Conservation (phyloP, 345 rosid genomes). For the Rhizophora mangle region DNA sequence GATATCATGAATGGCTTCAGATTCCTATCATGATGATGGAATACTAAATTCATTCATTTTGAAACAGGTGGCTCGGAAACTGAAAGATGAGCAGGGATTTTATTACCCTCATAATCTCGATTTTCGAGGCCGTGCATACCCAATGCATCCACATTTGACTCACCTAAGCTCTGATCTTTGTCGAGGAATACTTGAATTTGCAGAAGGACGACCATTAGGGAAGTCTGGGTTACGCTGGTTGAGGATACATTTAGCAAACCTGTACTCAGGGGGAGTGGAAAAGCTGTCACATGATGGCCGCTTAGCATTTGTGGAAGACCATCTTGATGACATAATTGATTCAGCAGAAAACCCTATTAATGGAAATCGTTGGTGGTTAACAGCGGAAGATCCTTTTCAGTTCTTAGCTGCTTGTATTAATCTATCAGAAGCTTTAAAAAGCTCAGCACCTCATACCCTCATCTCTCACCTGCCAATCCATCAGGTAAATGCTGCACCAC, state of each 20-base stretch:
- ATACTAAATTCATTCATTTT: conserved; percentile 22
- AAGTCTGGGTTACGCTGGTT: conserved; percentile 86
- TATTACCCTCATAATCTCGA: conserved; percentile 98
- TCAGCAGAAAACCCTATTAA: conserved; percentile 86
- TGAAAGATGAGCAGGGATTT: conserved; percentile 94
- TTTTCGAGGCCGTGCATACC: conserved; percentile 97
- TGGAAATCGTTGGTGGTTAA: conserved; percentile 93
- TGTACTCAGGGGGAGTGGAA: conserved; percentile 82
- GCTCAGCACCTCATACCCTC: conserved; percentile 63
- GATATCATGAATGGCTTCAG: neutral
- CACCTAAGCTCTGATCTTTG: conserved; percentile 94
- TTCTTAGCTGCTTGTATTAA: conserved; percentile 91
- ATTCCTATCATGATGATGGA: conserved; percentile 19
- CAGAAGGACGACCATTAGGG: conserved; percentile 88
- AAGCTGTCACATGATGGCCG: conserved; percentile 91
- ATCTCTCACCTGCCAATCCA: conserved; percentile 90
- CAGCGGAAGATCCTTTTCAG: conserved; percentile 97
- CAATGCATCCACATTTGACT: conserved; percentile 96
- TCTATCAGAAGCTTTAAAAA: conserved; percentile 78
- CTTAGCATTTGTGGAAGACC: conserved; percentile 74
- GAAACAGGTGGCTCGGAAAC: conserved; percentile 82
- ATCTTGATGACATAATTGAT: conserved; percentile 76
- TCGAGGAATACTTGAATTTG: conserved; percentile 94
- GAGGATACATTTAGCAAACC: conserved; percentile 88
- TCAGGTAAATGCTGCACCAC: conserved; percentile 55